phyloP scores from a whole-genome alignment of 176 grass and related monocot genomes.

The Ensete glaucum region DNA sequence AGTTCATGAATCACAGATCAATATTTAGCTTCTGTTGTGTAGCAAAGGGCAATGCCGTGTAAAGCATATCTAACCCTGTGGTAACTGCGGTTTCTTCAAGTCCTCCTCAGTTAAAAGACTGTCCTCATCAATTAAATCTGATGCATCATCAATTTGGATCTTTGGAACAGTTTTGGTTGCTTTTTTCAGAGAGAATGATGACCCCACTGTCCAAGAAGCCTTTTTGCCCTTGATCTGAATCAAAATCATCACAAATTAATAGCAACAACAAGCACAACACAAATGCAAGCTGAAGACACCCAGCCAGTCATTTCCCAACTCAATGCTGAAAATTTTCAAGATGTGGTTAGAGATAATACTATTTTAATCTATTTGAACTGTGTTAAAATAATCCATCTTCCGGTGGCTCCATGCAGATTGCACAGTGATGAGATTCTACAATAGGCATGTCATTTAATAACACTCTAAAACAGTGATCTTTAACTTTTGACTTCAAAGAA shows the following conservation, averaged over 20 bases:
- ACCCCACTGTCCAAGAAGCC: conserved; percentile 69
- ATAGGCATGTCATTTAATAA: too few relatives aligned
- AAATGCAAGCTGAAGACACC: neutral
- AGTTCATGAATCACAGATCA: neutral
- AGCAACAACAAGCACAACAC: neutral
- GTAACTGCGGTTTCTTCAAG: conserved; percentile 84
- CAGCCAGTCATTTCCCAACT: neutral
- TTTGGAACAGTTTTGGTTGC: conserved; percentile 48
- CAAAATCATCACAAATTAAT: neutral
- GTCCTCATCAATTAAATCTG: conserved; percentile 87
- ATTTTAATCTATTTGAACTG: too few relatives aligned
- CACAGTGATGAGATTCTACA: too few relatives aligned
- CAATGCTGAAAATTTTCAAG: neutral
- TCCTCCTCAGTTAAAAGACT: conserved; percentile 86
- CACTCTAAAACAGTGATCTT: too few relatives aligned
- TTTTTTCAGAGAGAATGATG: conserved; percentile 83
- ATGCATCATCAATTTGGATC: conserved; percentile 68
- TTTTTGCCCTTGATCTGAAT: conserved; percentile 83
- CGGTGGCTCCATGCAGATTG: too few relatives aligned
- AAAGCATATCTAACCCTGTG: conserved; percentile 39
- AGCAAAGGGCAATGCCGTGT: neutral
- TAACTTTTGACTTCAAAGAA: too few relatives aligned
- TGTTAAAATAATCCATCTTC: too few relatives aligned
- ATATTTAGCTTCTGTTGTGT: neutral
- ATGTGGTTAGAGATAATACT: too few relatives aligned